Percentiles rank a stretch among this genome's conserved stretches.
These are phyloP conservation scores for Lactarius sp. DNA, from an alignment of 768 basidiomycete genomes.

Conservation along the genomic window DNA sequence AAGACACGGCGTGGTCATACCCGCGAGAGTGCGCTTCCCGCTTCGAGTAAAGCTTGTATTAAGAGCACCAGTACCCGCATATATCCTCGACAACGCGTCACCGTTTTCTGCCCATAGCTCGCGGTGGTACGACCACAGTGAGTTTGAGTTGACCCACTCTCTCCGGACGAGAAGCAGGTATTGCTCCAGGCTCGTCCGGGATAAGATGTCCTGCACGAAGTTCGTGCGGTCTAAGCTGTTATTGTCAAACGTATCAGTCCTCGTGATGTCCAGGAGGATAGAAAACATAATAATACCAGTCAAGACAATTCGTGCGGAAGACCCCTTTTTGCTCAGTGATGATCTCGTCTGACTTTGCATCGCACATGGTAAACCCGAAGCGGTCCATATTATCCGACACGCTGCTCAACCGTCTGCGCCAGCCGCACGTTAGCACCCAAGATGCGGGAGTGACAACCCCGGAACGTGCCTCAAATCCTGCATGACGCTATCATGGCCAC, in stretches of 20 bases:
- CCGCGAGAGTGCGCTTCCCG: slow-evolving; percentile 90
- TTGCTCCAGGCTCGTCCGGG: slow-evolving; percentile 72
- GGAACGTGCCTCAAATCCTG: slow-evolving; percentile 58
- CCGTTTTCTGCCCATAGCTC: slow-evolving; percentile 98
- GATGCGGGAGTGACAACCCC: not conserved
- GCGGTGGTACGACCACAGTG: slow-evolving; percentile 83
- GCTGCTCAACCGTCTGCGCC: slow-evolving; percentile 51
- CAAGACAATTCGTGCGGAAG: slow-evolving; percentile 92
- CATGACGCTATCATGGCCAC: slow-evolving; percentile 84
- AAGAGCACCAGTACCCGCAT: slow-evolving; percentile 88
- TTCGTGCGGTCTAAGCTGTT: slow-evolving; percentile 92
- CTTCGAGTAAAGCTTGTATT: slow-evolving; percentile 95
- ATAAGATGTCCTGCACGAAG: slow-evolving; percentile 93
- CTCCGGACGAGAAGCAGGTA: slow-evolving; percentile 76
- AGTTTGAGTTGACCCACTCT: slow-evolving; percentile 63
- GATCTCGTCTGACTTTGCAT: slow-evolving; percentile 56
- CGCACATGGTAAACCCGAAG: slow-evolving; percentile 84
- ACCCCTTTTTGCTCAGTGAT: slow-evolving; percentile 89
- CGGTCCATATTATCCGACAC: slow-evolving; percentile 63
- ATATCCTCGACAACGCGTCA: slow-evolving; percentile 87
- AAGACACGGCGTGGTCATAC: slow-evolving; percentile 33
- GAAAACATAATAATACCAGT: slow-evolving; percentile 53
- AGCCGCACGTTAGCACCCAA: not conserved
- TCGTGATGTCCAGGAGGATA: not conserved
- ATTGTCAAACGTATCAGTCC: not conserved